A percentile compares a stretch with the other conserved stretches of the same genome.
phyloP scores from a whole-genome alignment of 2,329 filamentous ascomycete species.

The Phialophora verrucosa region DNA sequence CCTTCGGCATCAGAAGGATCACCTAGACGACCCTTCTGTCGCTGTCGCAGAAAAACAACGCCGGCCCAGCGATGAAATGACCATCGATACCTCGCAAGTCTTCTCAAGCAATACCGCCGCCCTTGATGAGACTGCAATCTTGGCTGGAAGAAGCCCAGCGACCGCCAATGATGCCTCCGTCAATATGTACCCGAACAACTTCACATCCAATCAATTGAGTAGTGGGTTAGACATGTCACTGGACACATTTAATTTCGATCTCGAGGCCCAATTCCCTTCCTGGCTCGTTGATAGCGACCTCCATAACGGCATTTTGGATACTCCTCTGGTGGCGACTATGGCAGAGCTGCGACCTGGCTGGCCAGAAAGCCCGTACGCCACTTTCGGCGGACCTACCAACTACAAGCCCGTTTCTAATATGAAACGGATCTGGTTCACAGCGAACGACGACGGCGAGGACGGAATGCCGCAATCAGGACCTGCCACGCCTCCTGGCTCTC shows the following conservation, averaged over 20 bases:
- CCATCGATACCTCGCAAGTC: slow-evolving; percentile 6
- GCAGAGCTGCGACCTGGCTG: slow-evolving; percentile 32
- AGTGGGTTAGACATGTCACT: slow-evolving; percentile 24
- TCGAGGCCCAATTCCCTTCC: slow-evolving; percentile 32
- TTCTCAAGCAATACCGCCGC: slow-evolving; percentile 8
- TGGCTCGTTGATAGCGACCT: slow-evolving; percentile 34
- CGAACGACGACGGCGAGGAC: slow-evolving; percentile 23
- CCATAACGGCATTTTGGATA: slow-evolving; percentile 31
- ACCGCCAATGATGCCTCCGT: slow-evolving; percentile 9
- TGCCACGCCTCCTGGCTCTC: slow-evolving; percentile 30
- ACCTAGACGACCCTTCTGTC: slow-evolving; percentile 17
- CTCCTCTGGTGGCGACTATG: slow-evolving; percentile 31
- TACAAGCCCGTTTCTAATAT: slow-evolving; percentile 26
- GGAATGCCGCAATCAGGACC: slow-evolving; percentile 29
- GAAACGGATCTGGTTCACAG: slow-evolving; percentile 33
- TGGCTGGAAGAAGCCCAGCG: slow-evolving; percentile 5
- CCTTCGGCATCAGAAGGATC: slow-evolving; percentile 35
- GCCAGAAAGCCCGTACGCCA: slow-evolving; percentile 27
- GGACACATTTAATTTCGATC: slow-evolving; percentile 30
- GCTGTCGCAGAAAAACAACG: neutral
- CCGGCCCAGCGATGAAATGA: neutral
- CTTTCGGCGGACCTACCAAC: slow-evolving; percentile 13
- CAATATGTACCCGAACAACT: slow-evolving; percentile 13
- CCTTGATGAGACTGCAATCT: slow-evolving; percentile 1
- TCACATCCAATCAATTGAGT: slow-evolving; percentile 12